Evolutionary conservation across 75 land plant genomes (phyloP).

Genomic region (Picea glauca): DNA sequence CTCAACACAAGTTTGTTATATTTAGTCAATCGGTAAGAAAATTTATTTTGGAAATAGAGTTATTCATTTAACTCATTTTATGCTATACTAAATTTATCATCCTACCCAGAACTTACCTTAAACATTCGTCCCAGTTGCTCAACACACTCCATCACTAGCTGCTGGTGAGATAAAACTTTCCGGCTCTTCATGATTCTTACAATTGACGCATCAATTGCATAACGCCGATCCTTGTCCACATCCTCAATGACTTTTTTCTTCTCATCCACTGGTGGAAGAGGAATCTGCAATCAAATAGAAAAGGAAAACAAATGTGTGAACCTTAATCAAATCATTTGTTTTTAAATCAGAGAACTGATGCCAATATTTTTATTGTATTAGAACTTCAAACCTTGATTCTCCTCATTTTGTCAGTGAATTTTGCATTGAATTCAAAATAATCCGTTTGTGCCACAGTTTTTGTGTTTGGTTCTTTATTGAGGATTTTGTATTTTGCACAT

Average conservation of each 20-base stretch:
- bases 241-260: conserved; percentile 97
- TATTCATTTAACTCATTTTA: neutral
- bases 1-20: neutral
- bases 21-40: neutral
- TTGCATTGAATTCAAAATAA: conserved; percentile 84
- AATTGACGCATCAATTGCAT: conserved; percentile 95
- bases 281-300: conserved; percentile 52
- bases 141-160: conserved; percentile 83
- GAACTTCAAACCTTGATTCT: conserved; percentile 76
- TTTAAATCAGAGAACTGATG: neutral
- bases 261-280: conserved; percentile 94
- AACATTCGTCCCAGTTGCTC: conserved; percentile 92
- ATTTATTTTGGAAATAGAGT: neutral
- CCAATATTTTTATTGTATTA: neutral
- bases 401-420: conserved; percentile 95
- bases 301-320: neutral
- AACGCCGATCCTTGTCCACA: conserved; percentile 92
- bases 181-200: conserved; percentile 98
- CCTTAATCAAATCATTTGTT: neutral
- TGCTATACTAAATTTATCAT: neutral
- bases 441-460: conserved; percentile 72
- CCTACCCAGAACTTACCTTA: conserved; percentile 50
- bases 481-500: conserved; percentile 89
- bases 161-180: conserved; percentile 82
- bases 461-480: conserved; percentile 78